Base-by-base conservation (phyloP, 805 yeast species). In the Cyberlindnera xishuangbannaensis region DNA sequence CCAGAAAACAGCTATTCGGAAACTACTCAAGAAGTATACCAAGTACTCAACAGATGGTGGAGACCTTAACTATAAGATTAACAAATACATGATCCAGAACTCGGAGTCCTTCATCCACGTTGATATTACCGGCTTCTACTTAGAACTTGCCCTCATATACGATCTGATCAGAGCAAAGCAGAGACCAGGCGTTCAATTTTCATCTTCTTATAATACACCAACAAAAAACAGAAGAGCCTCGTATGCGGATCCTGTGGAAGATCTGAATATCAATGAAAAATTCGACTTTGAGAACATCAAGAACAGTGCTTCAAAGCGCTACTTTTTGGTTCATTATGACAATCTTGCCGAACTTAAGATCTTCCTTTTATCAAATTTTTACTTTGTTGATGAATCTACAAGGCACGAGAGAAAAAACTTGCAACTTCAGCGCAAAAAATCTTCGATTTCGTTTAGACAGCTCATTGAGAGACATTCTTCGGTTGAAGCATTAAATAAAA, bases 1-100 rank as follows among this genome's bases (percentile, higher is more conserved):
- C 7, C 95, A 84, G 51, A 77, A 78, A 48, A 76, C 85, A 3
- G 94, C 77, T 6, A 65, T 82, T 30, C 67, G 78, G 41, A 84
- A 84, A 58, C 67, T 84, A 31, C 64, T 84, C 48, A 84, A 85
- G 59, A 84, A 85, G 53, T 80, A 64, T 50, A 59, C 65, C 24
- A 67, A 70, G 39, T 69, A 71, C 54, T 64, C 71, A 4, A 30
- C 50, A 2, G 57, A 61, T 18, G 48, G 51, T 16, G 56, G 58
- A 10, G 45, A 43, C 34, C 18, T 44, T 37, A 36, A 50, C 44
- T 25, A 53, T 48, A 27, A 31, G 15, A 42, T 52, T 27, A 64
- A 61, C 34, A 46, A 51, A 22, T 50, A 50, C 17, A 50, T 71
- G 18, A 55, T 67, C 25, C 51, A 59, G 7, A 68, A 72, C 37